Conservation (phyloP, 345 rosid species). For the Heritiera fomes region DNA sequence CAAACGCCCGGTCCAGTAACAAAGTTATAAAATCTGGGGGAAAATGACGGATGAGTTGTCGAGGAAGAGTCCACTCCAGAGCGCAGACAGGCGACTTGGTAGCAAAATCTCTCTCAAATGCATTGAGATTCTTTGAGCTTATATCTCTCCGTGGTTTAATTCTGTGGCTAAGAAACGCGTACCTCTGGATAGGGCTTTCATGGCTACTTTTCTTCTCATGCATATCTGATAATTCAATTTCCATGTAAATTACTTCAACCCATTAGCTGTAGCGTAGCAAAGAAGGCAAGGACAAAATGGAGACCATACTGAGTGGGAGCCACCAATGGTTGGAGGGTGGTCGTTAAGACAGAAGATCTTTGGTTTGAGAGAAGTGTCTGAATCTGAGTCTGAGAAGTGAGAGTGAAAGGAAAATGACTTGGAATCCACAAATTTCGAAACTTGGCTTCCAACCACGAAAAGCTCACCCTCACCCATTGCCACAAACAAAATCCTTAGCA, state of each 20-base stretch:
- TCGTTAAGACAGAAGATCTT: neutral
- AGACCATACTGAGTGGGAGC: neutral
- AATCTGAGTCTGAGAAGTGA: no score
- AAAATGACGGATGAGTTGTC: neutral
- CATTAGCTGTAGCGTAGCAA: neutral
- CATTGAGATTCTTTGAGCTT: neutral
- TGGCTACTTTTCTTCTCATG: slow-evolving; percentile 9
- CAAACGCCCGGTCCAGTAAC: neutral
- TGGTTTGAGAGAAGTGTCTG: neutral
- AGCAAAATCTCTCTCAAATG: neutral
- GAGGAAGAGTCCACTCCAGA: neutral
- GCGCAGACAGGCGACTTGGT: neutral
- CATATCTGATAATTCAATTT: neutral
- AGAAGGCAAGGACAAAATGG: neutral
- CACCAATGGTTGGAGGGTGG: neutral
- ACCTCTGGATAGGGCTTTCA: slow-evolving; percentile 17
- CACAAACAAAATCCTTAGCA: slow-evolving; percentile 7
- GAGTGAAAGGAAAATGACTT: neutral
- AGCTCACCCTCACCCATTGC: slow-evolving; percentile 39
- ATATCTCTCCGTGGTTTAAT: neutral
- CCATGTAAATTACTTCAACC: neutral
- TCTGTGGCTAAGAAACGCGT: slow-evolving; percentile 19
- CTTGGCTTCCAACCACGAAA: slow-evolving; percentile 42
- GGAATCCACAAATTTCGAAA: slow-evolving; percentile 18
- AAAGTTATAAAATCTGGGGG: neutral